Percentiles rank a stretch among this genome's conserved stretches.
Conservation (phyloP, 2,329 filamentous ascomycete species). For the Exutisphaerella laricina region DNA sequence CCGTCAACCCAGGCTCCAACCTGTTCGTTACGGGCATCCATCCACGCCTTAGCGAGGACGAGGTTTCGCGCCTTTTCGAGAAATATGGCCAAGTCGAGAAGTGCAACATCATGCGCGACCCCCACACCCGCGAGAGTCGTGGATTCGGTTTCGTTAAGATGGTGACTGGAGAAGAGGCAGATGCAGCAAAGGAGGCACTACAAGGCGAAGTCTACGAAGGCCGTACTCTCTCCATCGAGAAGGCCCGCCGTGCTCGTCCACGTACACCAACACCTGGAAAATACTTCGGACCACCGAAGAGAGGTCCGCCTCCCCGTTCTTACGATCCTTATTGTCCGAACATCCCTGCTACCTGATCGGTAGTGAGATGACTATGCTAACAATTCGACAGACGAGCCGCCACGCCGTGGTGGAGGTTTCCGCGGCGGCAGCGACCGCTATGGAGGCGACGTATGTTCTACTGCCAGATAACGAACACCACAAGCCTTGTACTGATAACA, state of each 20-base stretch:
- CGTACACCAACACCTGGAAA: conserved; percentile 96
- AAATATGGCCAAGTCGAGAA: conserved; percentile 99
- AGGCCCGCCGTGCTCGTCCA: conserved; percentile 89
- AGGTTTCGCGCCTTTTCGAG: conserved; percentile 92
- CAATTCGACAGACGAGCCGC: conserved; percentile 38
- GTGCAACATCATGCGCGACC: conserved; percentile 99
- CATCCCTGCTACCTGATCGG: conserved; percentile 9
- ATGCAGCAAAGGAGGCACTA: conserved; percentile 92
- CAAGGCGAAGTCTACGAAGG: conserved; percentile 95
- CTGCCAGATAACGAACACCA: too few species aligned
- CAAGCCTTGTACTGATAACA: conserved; percentile 5
- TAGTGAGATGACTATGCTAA: conserved; percentile 19
- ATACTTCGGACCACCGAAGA: conserved; percentile 97
- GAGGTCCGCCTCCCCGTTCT: conserved; percentile 36
- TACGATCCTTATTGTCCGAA: conserved; percentile 14
- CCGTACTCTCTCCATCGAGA: conserved; percentile 95
- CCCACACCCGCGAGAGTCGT: conserved; percentile 96
- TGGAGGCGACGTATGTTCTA: conserved; percentile 29
- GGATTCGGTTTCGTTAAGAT: conserved; percentile 99
- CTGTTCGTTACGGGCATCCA: conserved; percentile 98
- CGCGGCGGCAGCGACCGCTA: conserved; percentile 46
- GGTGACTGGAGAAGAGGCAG: conserved; percentile 88
- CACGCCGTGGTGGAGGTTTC: conserved; percentile 41
- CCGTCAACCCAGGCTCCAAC: conserved; percentile 91
- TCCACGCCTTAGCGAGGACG: conserved; percentile 79